Evolutionary conservation across 2,329 filamentous ascomycete genomes (phyloP), one percentile per base, ranked within the genome.

Genomic region (Ophiostoma novo-ulmi): DNA sequence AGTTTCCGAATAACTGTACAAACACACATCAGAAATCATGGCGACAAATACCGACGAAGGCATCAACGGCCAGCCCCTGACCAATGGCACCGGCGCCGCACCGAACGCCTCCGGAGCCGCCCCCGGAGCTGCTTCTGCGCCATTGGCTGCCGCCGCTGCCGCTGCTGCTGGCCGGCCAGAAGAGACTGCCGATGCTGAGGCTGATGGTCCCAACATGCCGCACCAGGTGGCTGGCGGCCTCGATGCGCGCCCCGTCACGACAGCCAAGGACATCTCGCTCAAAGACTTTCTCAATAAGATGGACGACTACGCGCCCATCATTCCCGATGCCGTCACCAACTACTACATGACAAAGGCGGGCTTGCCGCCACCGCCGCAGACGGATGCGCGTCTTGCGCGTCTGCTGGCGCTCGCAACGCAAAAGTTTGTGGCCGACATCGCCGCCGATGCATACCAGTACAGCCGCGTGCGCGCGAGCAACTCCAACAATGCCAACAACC

Each of bases 311-410:
- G 93, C 95, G 72, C 95, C 95, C 13, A 97, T 99, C 77, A 98
- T 99, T 76, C 95, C 95, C 65, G 95, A 99, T 78, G 95, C 95
- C 26, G 95, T 99, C 31, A 98, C 94, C 73, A 90, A 97, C 79
- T 97, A 98, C 85, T 99, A 99, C 82, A 91, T 99, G 82, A 97
- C 94, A 52, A 91, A 96, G 76, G 93, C 94, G 74, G 95, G 95
- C 69, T 91, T 99, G 4, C 94, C 95, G 44, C 94, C 94, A 1
- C 93, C 94, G 58, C 94, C 93, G 0, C 91, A 95, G 76, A 97
- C 93, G 69, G 93, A 97, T 76, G 90, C 90, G 26, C 92, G 94
- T 71, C 91, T 99, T 38, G 93, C 94, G 31, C 93, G 94, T 67
- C 90, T 99, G 3, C 90, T 99, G 63, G 94, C 95, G 2, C 91